Evolutionary conservation across 2,329 filamentous ascomycete genomes (phyloP).

Genomic region (Diaporthe helianthi): DNA sequence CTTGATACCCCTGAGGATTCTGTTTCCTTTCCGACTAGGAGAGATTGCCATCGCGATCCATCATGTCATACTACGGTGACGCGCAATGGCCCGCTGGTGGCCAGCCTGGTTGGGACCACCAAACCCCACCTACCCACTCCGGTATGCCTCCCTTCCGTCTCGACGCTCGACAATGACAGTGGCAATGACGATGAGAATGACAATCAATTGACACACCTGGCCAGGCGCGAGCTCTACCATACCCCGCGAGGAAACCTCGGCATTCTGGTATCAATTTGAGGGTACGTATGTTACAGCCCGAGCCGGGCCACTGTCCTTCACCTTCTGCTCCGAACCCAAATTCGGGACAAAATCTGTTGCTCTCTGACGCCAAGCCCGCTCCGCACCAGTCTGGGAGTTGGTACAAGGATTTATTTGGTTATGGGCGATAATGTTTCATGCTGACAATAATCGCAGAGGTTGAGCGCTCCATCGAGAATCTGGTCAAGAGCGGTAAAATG

Average conservation of each 20-base stretch:
- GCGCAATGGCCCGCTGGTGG: conserved; percentile 41
- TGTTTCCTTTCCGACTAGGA: not conserved
- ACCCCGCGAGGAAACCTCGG: conserved; percentile 44
- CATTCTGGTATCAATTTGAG: conserved; percentile 47
- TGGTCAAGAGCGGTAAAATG: conserved; percentile 90
- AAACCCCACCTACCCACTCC: conserved; percentile 41
- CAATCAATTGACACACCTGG: conserved; percentile 14
- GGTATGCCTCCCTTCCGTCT: conserved; percentile 35
- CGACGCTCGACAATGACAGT: not conserved
- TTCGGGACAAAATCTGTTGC: not conserved
- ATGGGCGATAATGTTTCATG: conserved; percentile 30
- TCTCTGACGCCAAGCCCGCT: not conserved
- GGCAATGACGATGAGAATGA: too few relatives aligned
- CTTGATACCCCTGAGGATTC: conserved; percentile 19
- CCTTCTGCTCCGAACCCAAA: not conserved
- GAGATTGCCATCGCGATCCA: conserved; percentile 1
- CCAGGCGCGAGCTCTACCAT: conserved; percentile 46
- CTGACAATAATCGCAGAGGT: conserved; percentile 71
- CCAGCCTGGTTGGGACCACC: conserved; percentile 41
- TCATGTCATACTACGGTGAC: conserved; percentile 43
- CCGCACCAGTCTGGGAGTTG: not conserved
- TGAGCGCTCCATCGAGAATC: conserved; percentile 92
- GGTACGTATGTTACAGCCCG: conserved; percentile 43
- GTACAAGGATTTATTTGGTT: not conserved
- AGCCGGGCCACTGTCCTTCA: not conserved